Evolutionary conservation across 2,329 filamentous ascomycete genomes (phyloP), one percentile per base, ranked within the genome.

Genomic region (Diaporthe citri): DNA sequence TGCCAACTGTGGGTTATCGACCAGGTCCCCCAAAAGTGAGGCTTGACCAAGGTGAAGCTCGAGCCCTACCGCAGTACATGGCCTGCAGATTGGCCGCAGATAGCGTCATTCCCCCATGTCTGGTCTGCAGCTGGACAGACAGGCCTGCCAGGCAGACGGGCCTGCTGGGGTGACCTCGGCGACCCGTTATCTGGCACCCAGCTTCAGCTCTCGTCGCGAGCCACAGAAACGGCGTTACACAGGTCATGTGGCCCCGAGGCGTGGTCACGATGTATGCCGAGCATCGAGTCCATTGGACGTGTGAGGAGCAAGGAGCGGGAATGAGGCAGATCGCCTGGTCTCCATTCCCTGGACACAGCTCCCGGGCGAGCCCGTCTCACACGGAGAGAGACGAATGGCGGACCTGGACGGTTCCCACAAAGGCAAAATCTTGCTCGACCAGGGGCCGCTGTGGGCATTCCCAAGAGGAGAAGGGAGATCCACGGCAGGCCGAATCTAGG

Each of bases 251-350:
- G 71, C 71, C 69, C 57, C 62, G 31, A 55, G 57, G 43, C n/a
- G 43, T 77, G 75, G 74, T 77, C 71, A 77, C 76, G 71, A 69
- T 76, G 56, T 71, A 56, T 75, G 56, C 62, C 31, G 43, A 64
- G 46, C 56, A 55, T 39, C 56, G 64, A 71, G 75, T 71, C 71
- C 48, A 76, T 75, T 77, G 76, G 76, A 69, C 46, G 66, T 46
- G 43, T 46, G 43, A 62, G 57, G 43, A 5, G 36, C 76, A 62
- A 62, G 74, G 74, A 72, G 34, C 56, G 55, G 73, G 48, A 48
- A 72, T 64, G 46, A 57, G 36, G 41, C 52, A 76, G 73, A 75
- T 72, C 66, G 56, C 34, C 62, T 64, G 73, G 67, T 48, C 72
- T 36, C 67, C 39, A 51, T 52, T 28, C 43, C 52, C 31, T 70